phyloP scores from a whole-genome alignment of 768 basidiomycete species.

The Boletus fagicola region DNA sequence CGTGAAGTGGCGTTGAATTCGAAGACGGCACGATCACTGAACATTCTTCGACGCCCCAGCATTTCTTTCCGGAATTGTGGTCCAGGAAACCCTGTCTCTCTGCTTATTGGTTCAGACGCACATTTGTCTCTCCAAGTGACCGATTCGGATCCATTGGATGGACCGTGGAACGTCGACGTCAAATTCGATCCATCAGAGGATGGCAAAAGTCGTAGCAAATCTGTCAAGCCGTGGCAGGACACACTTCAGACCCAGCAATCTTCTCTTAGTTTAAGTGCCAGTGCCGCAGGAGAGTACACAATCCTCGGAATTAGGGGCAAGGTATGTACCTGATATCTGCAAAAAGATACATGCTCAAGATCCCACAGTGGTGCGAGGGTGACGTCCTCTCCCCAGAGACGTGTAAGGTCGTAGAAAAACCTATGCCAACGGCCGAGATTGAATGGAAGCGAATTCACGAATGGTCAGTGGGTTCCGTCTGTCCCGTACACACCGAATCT shows the following conservation, averaged over 20 bases:
- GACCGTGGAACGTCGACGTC: conserved; percentile 65
- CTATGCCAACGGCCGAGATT: conserved; percentile 79
- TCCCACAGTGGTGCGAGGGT: conserved; percentile 66
- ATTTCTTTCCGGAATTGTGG: conserved; percentile 75
- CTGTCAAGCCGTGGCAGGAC: conserved; percentile 61
- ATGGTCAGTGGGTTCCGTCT: conserved; percentile 50
- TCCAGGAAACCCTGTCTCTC: conserved; percentile 62
- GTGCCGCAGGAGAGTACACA: conserved; percentile 73
- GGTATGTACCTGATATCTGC: conserved; percentile 30
- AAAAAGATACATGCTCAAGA: conserved; percentile 2
- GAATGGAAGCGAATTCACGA: conserved; percentile 89
- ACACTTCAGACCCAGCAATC: conserved; percentile 50
- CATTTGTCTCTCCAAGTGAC: conserved; percentile 51
- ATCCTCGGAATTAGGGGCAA: conserved; percentile 70
- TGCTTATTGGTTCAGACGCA: conserved; percentile 70
- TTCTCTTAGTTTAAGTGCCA: conserved; percentile 49
- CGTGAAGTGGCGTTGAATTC: conserved; percentile 36
- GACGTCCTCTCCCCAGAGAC: conserved; percentile 81
- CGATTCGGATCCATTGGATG: conserved; percentile 59
- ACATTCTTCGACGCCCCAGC: conserved; percentile 68
- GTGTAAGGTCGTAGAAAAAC: conserved; percentile 73
- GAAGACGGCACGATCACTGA: conserved; percentile 56
- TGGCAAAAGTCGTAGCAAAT: conserved; percentile 38
- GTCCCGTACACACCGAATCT: conserved; percentile 6
- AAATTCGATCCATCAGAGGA: conserved; percentile 56